Conservation (phyloP, 805 yeast species). For the Cyberlindnera euphorbiae region DNA sequence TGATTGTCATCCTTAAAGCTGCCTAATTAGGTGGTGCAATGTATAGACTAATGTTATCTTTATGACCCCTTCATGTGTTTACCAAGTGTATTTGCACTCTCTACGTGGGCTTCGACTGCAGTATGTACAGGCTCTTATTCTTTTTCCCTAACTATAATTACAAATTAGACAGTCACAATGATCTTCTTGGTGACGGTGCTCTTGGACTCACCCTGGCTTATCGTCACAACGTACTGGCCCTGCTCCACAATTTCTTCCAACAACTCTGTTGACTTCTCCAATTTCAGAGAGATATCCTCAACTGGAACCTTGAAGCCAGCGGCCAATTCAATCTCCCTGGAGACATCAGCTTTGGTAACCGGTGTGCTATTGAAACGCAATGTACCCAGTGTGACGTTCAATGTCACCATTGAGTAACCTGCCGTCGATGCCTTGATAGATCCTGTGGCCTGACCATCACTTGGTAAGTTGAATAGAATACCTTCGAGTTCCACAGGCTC, state of each 20-base stretch:
- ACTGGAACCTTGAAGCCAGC: conserved; percentile 19
- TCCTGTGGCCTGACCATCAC: conserved; percentile 1
- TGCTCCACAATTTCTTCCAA: conserved; percentile 11
- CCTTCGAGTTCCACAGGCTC: conserved; percentile 19
- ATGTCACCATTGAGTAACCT: conserved; percentile 21
- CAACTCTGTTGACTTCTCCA: background rate
- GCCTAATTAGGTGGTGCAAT: conserved; percentile 5
- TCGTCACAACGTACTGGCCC: conserved; percentile 20
- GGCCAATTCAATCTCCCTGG: conserved; percentile 7
- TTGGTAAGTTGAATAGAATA: conserved; percentile 19
- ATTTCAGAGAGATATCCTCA: conserved; percentile 12
- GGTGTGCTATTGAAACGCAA: conserved; percentile 8
- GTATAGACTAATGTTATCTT: background rate
- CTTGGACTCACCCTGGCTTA: conserved; percentile 12
- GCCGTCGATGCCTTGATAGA: conserved; percentile 9
- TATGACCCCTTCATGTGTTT: background rate
- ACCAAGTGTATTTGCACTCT: too few species aligned
- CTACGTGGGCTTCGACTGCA: too few species aligned
- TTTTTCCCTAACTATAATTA: conserved; percentile 1
- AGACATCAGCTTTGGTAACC: conserved; percentile 13
- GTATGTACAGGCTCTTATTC: conserved; percentile 3
- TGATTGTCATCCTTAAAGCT: conserved; percentile 69
- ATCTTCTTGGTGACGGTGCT: conserved; percentile 15
- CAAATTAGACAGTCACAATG: conserved; percentile 9
- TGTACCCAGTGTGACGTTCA: conserved; percentile 18